A percentile compares a stretch with the other conserved stretches of the same genome.
Conservation (phyloP, 2,329 filamentous ascomycete genomes). For the Lachnellula arida region DNA sequence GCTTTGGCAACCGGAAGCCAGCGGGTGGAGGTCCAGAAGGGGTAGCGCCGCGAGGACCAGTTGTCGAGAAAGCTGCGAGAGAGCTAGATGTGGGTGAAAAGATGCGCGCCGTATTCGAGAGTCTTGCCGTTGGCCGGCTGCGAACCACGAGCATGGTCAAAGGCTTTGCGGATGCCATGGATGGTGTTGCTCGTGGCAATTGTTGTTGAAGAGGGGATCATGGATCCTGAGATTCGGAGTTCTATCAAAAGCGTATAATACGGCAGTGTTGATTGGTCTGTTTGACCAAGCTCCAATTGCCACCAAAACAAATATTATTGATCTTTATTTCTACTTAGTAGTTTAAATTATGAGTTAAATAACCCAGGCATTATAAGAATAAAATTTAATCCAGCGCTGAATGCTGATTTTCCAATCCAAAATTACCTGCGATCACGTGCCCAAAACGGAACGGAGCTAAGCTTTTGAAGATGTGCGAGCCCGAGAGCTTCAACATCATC, state of each 20-base stretch:
- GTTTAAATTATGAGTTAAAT: not conserved
- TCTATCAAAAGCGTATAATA: slow-evolving; percentile 11
- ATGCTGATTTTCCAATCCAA: not conserved
- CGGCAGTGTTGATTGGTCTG: slow-evolving; percentile 22
- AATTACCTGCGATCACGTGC: slow-evolving; percentile 15
- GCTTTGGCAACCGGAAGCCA: slow-evolving; percentile 72
- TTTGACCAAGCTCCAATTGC: slow-evolving; percentile 17
- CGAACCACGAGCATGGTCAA: slow-evolving; percentile 34
- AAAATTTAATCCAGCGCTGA: not conserved
- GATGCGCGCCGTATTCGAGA: slow-evolving; percentile 25
- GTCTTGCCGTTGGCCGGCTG: slow-evolving; percentile 27
- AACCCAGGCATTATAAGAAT: not conserved
- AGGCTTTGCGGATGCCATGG: slow-evolving; percentile 34
- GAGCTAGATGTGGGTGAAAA: slow-evolving; percentile 17
- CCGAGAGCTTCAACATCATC: slow-evolving; percentile 12
- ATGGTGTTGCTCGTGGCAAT: slow-evolving; percentile 29
- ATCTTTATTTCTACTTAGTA: not conserved
- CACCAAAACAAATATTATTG: slow-evolving; percentile 5
- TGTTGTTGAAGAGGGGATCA: slow-evolving; percentile 21
- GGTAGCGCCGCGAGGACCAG: slow-evolving; percentile 44
- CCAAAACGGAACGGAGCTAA: not conserved
- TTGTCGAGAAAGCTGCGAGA: slow-evolving; percentile 29
- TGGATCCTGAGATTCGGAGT: slow-evolving; percentile 12
- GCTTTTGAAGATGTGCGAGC: not conserved
- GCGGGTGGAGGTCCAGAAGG: slow-evolving; percentile 74